Conservation (phyloP, 208 protist species). For the Novymonas esmeraldas region DNA sequence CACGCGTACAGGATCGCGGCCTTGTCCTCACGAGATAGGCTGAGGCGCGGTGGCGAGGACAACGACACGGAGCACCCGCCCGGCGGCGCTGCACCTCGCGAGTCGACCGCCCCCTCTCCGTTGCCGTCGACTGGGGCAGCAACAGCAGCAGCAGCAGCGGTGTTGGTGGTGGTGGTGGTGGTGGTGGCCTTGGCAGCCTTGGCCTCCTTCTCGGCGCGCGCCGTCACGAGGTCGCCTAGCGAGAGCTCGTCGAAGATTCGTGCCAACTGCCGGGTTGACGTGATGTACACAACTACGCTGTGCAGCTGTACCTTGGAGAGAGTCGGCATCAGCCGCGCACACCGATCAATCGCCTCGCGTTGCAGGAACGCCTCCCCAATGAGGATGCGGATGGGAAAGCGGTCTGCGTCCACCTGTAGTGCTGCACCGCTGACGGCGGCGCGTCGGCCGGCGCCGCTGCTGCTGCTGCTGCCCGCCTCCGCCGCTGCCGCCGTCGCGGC, state of each 20-base stretch:
- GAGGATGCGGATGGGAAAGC: slow-evolving; percentile 53
- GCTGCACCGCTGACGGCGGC: neutral
- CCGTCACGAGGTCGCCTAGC: slow-evolving; percentile 28
- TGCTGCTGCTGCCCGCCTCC: no score
- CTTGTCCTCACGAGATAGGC: slow-evolving; percentile 52
- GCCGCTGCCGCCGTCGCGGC: no score
- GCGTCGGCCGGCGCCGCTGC: neutral
- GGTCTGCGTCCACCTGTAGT: slow-evolving; percentile 26
- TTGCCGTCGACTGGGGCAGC: neutral
- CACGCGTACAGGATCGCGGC: slow-evolving; percentile 61
- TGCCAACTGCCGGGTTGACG: slow-evolving; percentile 51
- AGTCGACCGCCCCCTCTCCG: neutral
- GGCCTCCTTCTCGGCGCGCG: slow-evolving; percentile 7
- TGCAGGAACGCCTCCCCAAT: slow-evolving; percentile 53
- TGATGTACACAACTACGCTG: slow-evolving; percentile 50
- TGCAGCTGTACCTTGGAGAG: slow-evolving; percentile 38
- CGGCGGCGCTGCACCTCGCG: neutral
- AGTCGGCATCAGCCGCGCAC: slow-evolving; percentile 62
- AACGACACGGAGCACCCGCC: neutral
- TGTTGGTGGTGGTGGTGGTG: neutral
- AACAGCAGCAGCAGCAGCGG: neutral
- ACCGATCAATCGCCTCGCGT: slow-evolving; percentile 63
- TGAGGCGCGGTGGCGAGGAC: neutral
- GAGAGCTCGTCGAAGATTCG: slow-evolving; percentile 66
- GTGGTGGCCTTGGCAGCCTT: neutral